A percentile compares a stretch with the other conserved stretches of the same genome.
phyloP scores from a whole-genome alignment of 78 protist genomes.

The Dictyostelium purpureum region DNA sequence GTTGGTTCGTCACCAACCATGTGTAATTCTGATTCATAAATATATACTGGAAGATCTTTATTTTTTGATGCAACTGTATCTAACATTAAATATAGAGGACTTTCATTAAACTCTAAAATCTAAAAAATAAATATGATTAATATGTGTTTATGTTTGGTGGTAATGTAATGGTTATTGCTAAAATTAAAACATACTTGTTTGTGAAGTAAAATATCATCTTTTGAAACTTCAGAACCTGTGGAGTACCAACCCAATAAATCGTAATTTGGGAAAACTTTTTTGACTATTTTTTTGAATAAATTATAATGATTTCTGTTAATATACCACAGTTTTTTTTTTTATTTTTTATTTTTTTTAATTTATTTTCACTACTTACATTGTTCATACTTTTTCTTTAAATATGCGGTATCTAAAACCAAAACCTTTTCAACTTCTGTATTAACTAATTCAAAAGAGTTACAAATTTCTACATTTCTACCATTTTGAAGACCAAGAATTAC shows the following conservation, averaged over 20 bases:
- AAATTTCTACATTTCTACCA: conserved; percentile 89
- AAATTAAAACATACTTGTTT: conserved; percentile 28
- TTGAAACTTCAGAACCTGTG: conserved; percentile 57
- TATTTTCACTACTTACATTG: conserved; percentile 62
- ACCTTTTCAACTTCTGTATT: background rate
- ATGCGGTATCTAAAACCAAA: conserved; percentile 67
- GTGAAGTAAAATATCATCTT: conserved; percentile 69
- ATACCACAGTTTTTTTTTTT: background rate
- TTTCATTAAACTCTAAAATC: conserved; percentile 80
- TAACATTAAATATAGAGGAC: conserved; percentile 79
- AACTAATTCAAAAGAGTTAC: conserved; percentile 87
- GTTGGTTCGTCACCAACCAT: conserved; percentile 77
- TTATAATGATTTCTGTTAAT: background rate
- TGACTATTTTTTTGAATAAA: conserved; percentile 28
- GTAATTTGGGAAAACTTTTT: conserved; percentile 85
- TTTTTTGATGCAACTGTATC: conserved; percentile 48
- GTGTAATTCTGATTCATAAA: conserved; percentile 85
- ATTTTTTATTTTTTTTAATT: background rate
- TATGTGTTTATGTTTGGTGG: background rate
- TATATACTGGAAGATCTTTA: conserved; percentile 78
- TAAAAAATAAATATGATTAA: background rate
- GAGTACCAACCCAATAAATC: conserved; percentile 90
- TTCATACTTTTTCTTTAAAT: conserved; percentile 74
- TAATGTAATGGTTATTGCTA: background rate
- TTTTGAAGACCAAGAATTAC: conserved; percentile 83